These are phyloP conservation scores for Tricholoma flavovirens DNA, from an alignment of 768 basidiomycete genomes.

Conservation along the genomic window DNA sequence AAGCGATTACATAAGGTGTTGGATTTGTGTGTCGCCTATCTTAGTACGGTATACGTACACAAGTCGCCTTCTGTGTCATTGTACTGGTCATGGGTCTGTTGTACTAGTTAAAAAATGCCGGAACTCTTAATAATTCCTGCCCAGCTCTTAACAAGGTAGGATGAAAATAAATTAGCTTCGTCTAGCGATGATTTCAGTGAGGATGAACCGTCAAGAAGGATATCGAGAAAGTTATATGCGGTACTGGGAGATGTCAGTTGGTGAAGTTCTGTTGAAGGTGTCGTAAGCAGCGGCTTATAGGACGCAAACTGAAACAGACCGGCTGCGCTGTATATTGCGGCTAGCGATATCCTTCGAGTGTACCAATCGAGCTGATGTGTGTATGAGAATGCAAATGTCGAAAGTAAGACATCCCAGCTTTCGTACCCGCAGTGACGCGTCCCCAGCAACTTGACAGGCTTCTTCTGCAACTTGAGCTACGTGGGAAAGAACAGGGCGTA, in stretches of 20 bases:
- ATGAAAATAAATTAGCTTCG: constrained; percentile 50
- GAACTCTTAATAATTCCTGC: constrained; percentile 64
- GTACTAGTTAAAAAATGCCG: constrained; percentile 45
- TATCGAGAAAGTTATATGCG: constrained; percentile 58
- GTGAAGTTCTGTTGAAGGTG: constrained; percentile 53
- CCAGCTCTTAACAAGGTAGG: constrained; percentile 67
- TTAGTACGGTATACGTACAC: no score
- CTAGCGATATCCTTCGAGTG: constrained; percentile 55
- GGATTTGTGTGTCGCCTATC: no score
- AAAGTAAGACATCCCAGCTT: neutral
- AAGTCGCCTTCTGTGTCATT: no score
- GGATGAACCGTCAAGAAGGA: constrained; percentile 48
- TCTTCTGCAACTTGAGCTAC: constrained; percentile 58
- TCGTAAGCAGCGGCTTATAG: neutral
- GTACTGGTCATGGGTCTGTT: no score
- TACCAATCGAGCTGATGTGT: constrained; percentile 64
- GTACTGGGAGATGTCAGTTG: constrained; percentile 75
- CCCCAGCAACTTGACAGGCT: constrained; percentile 56
- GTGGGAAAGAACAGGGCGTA: constrained; percentile 55
- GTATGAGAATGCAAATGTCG: constrained; percentile 1
- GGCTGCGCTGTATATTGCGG: constrained; percentile 66
- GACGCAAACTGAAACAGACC: constrained; percentile 31
- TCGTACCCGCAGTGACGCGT: constrained; percentile 54
- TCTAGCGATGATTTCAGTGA: constrained; percentile 39
- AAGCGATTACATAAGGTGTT: no score